A percentile compares a stretch with the other conserved stretches of the same genome.
Conservation (phyloP, 2,329 filamentous ascomycete species). For the Diaporthe ilicicola region DNA sequence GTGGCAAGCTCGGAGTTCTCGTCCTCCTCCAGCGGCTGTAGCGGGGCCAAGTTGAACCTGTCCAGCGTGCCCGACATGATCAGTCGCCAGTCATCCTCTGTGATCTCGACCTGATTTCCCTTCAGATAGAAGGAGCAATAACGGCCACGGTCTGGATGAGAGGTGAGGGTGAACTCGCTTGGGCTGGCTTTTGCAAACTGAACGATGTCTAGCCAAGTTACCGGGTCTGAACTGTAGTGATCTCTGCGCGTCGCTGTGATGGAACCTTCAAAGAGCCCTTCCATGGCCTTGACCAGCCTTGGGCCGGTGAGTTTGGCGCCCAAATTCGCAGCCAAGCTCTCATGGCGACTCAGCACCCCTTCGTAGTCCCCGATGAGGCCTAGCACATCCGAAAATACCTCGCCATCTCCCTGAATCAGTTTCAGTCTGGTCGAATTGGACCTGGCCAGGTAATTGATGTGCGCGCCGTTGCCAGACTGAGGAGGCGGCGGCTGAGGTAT, state of each 20-base stretch:
- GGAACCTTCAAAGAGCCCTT: slow-evolving; percentile 84
- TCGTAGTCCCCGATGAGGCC: slow-evolving; percentile 82
- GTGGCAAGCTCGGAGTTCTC: slow-evolving; percentile 87
- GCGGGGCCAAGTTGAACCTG: slow-evolving; percentile 75
- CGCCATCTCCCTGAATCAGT: slow-evolving; percentile 63
- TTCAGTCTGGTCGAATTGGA: slow-evolving; percentile 54
- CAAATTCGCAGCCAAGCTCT: slow-evolving; percentile 86
- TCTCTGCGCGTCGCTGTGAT: slow-evolving; percentile 68
- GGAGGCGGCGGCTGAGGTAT: slow-evolving; percentile 54
- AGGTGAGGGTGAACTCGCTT: slow-evolving; percentile 77
- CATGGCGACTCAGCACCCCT: slow-evolving; percentile 81
- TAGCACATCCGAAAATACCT: slow-evolving; percentile 78
- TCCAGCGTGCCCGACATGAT: slow-evolving; percentile 86
- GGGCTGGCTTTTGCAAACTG: slow-evolving; percentile 84
- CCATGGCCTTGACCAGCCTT: slow-evolving; percentile 85
- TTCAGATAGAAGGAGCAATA: slow-evolving; percentile 86
- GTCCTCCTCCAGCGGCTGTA: slow-evolving; percentile 84
- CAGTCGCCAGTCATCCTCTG: slow-evolving; percentile 86
- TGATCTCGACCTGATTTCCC: slow-evolving; percentile 83
- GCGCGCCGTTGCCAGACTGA: slow-evolving; percentile 50
- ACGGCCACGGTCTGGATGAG: slow-evolving; percentile 72
- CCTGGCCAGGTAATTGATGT: slow-evolving; percentile 64
- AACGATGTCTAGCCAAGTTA: slow-evolving; percentile 88
- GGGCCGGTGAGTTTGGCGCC: slow-evolving; percentile 85
- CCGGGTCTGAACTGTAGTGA: slow-evolving; percentile 59